Conservation (phyloP, 768 basidiomycete species). For the Glaciozyma martinii region DNA sequence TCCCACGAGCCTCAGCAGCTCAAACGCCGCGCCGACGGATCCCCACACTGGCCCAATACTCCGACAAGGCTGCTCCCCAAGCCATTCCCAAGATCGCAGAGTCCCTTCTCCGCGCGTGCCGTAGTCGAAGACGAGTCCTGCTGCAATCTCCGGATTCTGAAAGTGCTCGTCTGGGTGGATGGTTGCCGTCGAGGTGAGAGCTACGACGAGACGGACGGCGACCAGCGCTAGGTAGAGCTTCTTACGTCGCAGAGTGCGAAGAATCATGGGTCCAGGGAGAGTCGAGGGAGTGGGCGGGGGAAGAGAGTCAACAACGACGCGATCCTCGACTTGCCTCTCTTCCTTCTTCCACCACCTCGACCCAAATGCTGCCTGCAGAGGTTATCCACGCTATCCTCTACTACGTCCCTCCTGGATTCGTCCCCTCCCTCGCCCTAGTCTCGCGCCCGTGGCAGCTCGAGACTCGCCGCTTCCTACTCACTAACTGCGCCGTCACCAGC, state of each 20-base stretch:
- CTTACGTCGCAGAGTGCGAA: background rate
- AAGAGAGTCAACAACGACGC: too few species aligned
- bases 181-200: conserved; percentile 14
- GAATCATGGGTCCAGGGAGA: too few species aligned
- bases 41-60: conserved; percentile 21
- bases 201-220: conserved; percentile 19
- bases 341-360: too few species aligned
- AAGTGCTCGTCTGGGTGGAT: conserved; percentile 35
- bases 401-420: too few species aligned
- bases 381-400: too few species aligned
- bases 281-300: too few species aligned
- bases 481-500: too few species aligned
- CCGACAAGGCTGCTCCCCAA: conserved; percentile 3
- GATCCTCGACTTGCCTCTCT: too few species aligned
- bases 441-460: too few species aligned
- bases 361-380: too few species aligned
- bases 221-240: conserved; percentile 15
- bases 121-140: conserved; percentile 11
- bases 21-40: conserved; percentile 13
- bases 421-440: too few species aligned
- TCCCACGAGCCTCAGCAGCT: background rate
- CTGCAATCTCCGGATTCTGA: conserved; percentile 30
- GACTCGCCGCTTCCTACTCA: too few species aligned
- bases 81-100: conserved; percentile 28
- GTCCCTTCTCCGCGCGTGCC: background rate